Evolutionary conservation across 2,329 filamentous ascomycete genomes (phyloP), one percentile per base, ranked within the genome.

Genomic region (Rhinocladiella similis): DNA sequence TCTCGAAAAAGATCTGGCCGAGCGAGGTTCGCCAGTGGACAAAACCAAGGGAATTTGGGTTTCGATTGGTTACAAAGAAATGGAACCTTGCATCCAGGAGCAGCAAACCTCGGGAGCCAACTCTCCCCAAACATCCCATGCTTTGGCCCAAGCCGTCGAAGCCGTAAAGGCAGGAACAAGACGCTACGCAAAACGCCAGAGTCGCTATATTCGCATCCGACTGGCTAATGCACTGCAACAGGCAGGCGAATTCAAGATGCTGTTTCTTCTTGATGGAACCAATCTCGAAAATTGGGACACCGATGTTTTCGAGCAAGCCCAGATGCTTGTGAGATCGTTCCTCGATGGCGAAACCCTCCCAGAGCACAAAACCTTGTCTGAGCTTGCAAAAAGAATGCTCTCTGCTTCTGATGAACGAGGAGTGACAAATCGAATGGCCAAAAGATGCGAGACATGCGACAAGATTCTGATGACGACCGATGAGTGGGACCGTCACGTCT

Each of bases 61-160:
- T 51, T 94, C 92, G 1, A 99, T 99, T 60, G 94, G 94, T 1
- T 97, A 91, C 73, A 97, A 95, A 70, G 91, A 99, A 68, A 88
- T 97, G 68, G 82, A 89, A 55, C 80, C 83, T 0, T 96, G 91
- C 67, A 75, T 92, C 20, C 66, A 74, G 1, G 80, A 55, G 65
- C 63, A 51, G 20, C 64, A 52, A 59, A 65, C 25, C 47, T 61
- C 39, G 50, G 27, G 54, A 14, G 5, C 10, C n/a, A 46, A 56
- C 22, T 22, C 36, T 39, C 46, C 53, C n/a, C 35, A 25, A 19
- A 27, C 47, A 19, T 29, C 43, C 19, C 29, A 19, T 6, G 36
- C 33, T 5, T 29, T 57, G 46, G 27, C 53, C 1, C 52, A 56
- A 13, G 87, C 85, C 1, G 74, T 96, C 0, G 88, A 93, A 61